Evolutionary conservation across 495 filamentous ascomycete genomes (phyloP).

Genomic region (Rhizodiscina lignyota): DNA sequence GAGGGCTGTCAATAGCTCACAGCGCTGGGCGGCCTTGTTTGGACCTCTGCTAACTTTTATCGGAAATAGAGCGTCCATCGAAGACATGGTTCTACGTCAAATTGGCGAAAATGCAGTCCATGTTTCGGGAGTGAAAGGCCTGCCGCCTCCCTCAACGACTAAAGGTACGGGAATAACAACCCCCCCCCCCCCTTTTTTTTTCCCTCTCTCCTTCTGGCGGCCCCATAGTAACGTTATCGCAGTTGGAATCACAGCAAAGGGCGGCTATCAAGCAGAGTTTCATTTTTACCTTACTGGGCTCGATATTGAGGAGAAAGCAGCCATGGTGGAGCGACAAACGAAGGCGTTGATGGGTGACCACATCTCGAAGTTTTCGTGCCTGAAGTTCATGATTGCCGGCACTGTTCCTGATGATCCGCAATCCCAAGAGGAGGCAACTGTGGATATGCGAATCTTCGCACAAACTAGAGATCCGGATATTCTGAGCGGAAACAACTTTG

Average conservation of each 20-base stretch:
- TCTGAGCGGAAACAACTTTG: constrained; percentile 13
- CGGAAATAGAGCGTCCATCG: constrained; percentile 19
- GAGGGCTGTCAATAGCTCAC: too few species aligned
- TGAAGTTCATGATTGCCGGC: constrained; percentile 20
- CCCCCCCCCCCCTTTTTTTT: too few species aligned
- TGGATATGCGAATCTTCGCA: constrained; percentile 22
- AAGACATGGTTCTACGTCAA: constrained; percentile 17
- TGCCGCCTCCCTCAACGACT: constrained; percentile 22
- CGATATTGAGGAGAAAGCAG: constrained; percentile 16
- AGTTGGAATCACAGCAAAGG: constrained; percentile 14
- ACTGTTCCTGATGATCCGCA: constrained; percentile 12
- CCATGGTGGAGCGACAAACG: constrained; percentile 4
- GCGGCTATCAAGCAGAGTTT: constrained; percentile 16
- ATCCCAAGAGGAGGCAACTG: constrained; percentile 20
- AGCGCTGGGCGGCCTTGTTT: too few species aligned
- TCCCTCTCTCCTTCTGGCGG: too few species aligned
- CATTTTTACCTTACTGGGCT: constrained; percentile 14
- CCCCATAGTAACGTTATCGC: too few species aligned
- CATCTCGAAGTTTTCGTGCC: constrained; percentile 10
- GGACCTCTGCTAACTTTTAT: too few species aligned
- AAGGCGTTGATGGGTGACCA: constrained; percentile 5
- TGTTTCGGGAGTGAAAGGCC: constrained; percentile 19
- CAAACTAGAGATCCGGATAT: constrained; percentile 14
- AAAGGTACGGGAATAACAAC: too few species aligned
- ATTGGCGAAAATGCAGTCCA: constrained; percentile 15